Conservation (phyloP, 495 filamentous ascomycete species). For the Hypoxylon crocopeplum region DNA sequence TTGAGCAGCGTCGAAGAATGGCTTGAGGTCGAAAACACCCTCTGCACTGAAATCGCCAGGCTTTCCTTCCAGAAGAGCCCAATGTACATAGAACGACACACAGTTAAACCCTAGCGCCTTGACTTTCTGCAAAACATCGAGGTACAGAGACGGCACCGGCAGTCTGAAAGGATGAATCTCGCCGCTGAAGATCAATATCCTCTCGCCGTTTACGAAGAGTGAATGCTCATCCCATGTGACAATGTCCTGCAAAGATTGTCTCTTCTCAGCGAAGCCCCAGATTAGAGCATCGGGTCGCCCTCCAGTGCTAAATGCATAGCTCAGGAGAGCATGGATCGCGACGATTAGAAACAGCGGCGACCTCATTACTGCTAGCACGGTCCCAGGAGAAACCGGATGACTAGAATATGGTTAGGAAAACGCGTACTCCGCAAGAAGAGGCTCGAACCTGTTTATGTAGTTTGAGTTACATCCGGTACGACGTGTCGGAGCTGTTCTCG, state of each 20-base stretch:
- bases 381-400: not conserved
- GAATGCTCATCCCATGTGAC: slow-evolving; percentile 82
- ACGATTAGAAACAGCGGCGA: slow-evolving; percentile 16
- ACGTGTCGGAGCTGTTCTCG: slow-evolving; percentile 4
- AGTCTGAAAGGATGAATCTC: slow-evolving; percentile 79
- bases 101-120: slow-evolving; percentile 77
- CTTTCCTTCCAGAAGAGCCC: slow-evolving; percentile 81
- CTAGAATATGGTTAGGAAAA: slow-evolving; percentile 1
- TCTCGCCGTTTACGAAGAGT: slow-evolving; percentile 72
- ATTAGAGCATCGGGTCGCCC: slow-evolving; percentile 25
- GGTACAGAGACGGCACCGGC: slow-evolving; percentile 73
- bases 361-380: slow-evolving; percentile 16
- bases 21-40: slow-evolving; percentile 71
- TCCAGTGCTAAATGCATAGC: slow-evolving; percentile 15
- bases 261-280: slow-evolving; percentile 21
- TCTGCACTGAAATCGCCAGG: slow-evolving; percentile 71
- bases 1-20: slow-evolving; percentile 74
- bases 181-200: slow-evolving; percentile 74
- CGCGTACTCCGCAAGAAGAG: not conserved
- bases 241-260: slow-evolving; percentile 15
- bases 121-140: slow-evolving; percentile 81
- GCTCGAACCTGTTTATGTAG: slow-evolving; percentile 12
- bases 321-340: slow-evolving; percentile 25
- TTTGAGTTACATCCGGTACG: slow-evolving; percentile 3
- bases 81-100: slow-evolving; percentile 79